A percentile compares a stretch with the other conserved stretches of the same genome.
These are phyloP conservation scores for Corinectria fuckeliana DNA, from an alignment of 2,329 filamentous ascomycete species.

Conservation along the genomic window DNA sequence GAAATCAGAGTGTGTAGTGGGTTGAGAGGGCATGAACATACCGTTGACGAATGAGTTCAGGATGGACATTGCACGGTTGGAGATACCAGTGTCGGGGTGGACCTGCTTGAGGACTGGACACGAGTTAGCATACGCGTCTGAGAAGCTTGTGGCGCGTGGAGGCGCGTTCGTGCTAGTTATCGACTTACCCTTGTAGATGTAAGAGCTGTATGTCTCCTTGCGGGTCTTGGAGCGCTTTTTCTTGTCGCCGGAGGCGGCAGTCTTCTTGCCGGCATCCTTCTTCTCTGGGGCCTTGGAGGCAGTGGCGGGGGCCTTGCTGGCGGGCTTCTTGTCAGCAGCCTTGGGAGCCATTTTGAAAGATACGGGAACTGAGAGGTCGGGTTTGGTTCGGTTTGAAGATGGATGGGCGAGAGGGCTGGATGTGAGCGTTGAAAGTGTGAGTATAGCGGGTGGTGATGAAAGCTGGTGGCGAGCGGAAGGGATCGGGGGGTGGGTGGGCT, in stretches of 20 bases:
- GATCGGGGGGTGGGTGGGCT: constrained; percentile 60
- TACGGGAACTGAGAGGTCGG: constrained; percentile 14
- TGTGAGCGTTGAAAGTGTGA: constrained; percentile 37
- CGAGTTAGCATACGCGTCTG: constrained; percentile 29
- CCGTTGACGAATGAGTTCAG: constrained; percentile 99
- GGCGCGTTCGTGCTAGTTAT: constrained; percentile 10
- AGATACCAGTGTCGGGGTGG: constrained; percentile 99
- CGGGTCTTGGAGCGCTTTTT: constrained; percentile 99
- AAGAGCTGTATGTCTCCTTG: constrained; percentile 99
- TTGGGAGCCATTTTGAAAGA: constrained; percentile 84
- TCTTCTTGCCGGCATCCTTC: constrained; percentile 99
- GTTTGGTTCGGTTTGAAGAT: constrained; percentile 19
- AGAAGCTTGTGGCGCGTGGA: constrained; percentile 2
- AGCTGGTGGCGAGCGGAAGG: constrained; percentile 55
- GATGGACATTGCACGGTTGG: constrained; percentile 99
- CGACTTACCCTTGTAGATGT: constrained; percentile 97
- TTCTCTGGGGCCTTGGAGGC: constrained; percentile 80
- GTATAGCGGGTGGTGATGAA: constrained; percentile 45
- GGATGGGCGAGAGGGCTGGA: constrained; percentile 20
- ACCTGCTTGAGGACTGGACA: constrained; percentile 96
- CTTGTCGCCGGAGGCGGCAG: constrained; percentile 93
- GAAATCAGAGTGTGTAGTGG: constrained; percentile 4
- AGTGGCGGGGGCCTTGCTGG: constrained; percentile 91
- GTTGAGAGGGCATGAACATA: constrained; percentile 55
- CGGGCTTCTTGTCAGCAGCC: constrained; percentile 98